phyloP scores from a whole-genome alignment of 345 rosid species.

The Hypericum perforatum region DNA sequence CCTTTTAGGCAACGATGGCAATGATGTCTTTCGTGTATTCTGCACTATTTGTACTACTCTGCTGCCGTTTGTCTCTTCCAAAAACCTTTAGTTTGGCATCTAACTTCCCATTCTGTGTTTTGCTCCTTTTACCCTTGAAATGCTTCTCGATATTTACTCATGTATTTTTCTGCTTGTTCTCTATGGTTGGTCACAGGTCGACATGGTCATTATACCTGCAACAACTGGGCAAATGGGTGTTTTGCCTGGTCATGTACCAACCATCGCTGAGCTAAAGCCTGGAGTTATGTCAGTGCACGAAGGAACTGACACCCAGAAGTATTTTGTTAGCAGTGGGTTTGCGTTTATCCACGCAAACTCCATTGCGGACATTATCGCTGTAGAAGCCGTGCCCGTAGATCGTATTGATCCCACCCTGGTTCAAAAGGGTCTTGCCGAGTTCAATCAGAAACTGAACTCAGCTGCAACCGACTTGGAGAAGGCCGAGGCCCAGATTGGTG shows the following conservation, averaged over 20 bases:
- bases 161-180: background rate
- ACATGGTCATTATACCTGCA: slow-evolving; percentile 1
- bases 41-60: too few species aligned
- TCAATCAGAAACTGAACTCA: slow-evolving; percentile 2
- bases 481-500: slow-evolving; percentile 6
- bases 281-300: slow-evolving; percentile 4
- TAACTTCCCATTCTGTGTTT: background rate
- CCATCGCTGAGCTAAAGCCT: background rate
- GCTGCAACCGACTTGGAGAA: slow-evolving; percentile 1
- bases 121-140: background rate
- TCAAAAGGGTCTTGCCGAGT: slow-evolving; percentile 2
- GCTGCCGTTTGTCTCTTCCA: too few species aligned
- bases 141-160: background rate
- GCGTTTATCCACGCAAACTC: slow-evolving; percentile 2
- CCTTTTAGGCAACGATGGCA: too few species aligned
- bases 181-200: slow-evolving; percentile 3
- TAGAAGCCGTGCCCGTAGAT: slow-evolving; percentile 1
- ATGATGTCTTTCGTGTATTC: too few species aligned
- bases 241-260: slow-evolving; percentile 2
- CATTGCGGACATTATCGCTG: slow-evolving; percentile 4
- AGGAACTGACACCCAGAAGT: background rate
- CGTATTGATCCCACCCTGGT: background rate
- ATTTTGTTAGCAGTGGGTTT: slow-evolving; percentile 4
- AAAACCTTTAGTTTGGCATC: too few species aligned
- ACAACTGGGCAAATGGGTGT: slow-evolving; percentile 4